Evolutionary conservation across 345 rosid species (phyloP).

Genomic region (Lumnitzera littorea): DNA sequence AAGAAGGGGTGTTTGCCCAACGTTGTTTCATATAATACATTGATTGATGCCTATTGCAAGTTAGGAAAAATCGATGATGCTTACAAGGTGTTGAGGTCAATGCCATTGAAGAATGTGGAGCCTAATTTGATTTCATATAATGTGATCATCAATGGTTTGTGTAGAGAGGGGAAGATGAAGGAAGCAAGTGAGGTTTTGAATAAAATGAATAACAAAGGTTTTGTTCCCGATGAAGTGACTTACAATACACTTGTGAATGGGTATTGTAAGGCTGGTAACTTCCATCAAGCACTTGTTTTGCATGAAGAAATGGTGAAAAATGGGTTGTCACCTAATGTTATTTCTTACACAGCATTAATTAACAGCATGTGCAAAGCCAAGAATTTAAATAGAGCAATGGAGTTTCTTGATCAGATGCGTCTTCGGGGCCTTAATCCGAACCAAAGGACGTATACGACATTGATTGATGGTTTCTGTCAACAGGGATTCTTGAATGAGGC

Average conservation of each 20-base stretch:
- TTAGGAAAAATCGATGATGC: conserved; percentile 51
- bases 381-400: conserved; percentile 71
- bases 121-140: conserved; percentile 77
- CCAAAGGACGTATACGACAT: conserved; percentile 69
- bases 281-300: conserved; percentile 80
- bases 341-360: conserved; percentile 79
- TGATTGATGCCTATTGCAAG: conserved; percentile 69
- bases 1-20: conserved; percentile 58
- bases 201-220: conserved; percentile 59
- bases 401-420: conserved; percentile 77
- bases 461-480: conserved; percentile 78
- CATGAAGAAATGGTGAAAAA: conserved; percentile 63
- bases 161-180: conserved; percentile 69
- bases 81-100: conserved; percentile 38
- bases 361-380: conserved; percentile 77
- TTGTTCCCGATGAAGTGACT: conserved; percentile 62
- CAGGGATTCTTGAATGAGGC: conserved; percentile 63
- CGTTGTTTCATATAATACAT: conserved; percentile 77
- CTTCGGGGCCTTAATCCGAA: conserved; percentile 71
- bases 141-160: conserved; percentile 66
- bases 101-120: conserved; percentile 59
- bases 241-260: conserved; percentile 82
- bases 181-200: conserved; percentile 45
- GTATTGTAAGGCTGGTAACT: conserved; percentile 64
- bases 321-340: conserved; percentile 72